Evolutionary conservation across 176 grass and related monocot genomes (phyloP), one percentile per base, ranked within the genome.

Genomic region (Dactylis glomerata): DNA sequence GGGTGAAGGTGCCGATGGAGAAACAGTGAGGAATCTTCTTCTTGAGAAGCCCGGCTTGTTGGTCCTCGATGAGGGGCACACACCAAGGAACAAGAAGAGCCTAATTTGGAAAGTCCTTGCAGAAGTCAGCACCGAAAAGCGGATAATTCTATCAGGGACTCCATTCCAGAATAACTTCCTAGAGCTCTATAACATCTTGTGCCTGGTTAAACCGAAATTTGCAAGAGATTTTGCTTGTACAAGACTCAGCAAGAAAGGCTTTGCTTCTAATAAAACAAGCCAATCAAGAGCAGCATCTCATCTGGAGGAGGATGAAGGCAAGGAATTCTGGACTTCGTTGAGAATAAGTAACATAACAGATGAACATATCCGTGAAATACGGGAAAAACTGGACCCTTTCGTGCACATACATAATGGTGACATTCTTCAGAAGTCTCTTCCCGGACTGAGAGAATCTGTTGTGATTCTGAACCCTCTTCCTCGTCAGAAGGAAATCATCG

Each of bases 61-160:
- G 47, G 80, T 97, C 82, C 86, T 97, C 20, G 91, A 97, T 46
- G 94, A 97, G 76, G 94, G 91, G 28, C 94, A 97, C 76, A 94
- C 84, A 34, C 89, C 94, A 46, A 89, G 94, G 76, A 97, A 93
- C 75, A 84, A 88, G 42, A 81, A 57, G 5, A 84, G 85, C 37
- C 77, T 82, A 5, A 85, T 90, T 42, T 93, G 94, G 91, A 97
- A 90, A 27, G 89, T 77, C 73, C 41, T 97, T 24, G 52, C 61
- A 40, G 41, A 86, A 36, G 87, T 92, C 19, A 81, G 79, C 61
- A 88, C 94, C 5, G 89, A 94, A 56, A 93, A 93, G 61, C 52
- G 91, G 24, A 90, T 97, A 57, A 90, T 94, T 69, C 85, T 97
- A 56, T 97, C 91, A 3, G 91, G 94, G 28, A 97, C 94, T 80